phyloP scores from a whole-genome alignment of 805 yeast species.

The Tetrapisispora phaffii region DNA sequence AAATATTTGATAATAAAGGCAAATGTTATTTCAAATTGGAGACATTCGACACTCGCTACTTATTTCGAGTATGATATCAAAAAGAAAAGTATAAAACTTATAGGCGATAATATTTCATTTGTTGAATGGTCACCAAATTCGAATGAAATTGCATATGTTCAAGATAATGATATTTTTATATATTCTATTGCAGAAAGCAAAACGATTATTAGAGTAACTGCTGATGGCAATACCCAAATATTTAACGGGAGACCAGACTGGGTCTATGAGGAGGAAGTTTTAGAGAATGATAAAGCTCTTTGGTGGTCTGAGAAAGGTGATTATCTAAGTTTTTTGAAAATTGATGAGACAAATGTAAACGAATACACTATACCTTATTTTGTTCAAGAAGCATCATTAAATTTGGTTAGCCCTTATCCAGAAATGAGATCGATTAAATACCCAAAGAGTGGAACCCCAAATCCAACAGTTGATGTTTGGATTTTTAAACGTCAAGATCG shows the following conservation, averaged over 20 bases:
- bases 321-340: slow-evolving; percentile 51
- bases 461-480: slow-evolving; percentile 54
- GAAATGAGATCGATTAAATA: slow-evolving; percentile 53
- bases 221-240: slow-evolving; percentile 58
- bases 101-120: slow-evolving; percentile 31
- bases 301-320: slow-evolving; percentile 84
- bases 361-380: slow-evolving; percentile 67
- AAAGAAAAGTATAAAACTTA: slow-evolving; percentile 17
- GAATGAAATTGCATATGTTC: slow-evolving; percentile 51
- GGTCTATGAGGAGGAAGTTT: slow-evolving; percentile 90
- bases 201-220: slow-evolving; percentile 42
- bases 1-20: slow-evolving; percentile 49
- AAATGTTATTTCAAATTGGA: slow-evolving; percentile 49
- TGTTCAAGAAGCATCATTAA: slow-evolving; percentile 36
- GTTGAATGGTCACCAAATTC: slow-evolving; percentile 75
- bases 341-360: slow-evolving; percentile 67
- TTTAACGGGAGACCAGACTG: slow-evolving; percentile 90
- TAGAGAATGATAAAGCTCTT: slow-evolving; percentile 55
- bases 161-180: slow-evolving; percentile 59
- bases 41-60: slow-evolving; percentile 39
- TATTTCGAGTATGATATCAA: slow-evolving; percentile 35
- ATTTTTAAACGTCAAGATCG: slow-evolving; percentile 33
- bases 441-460: slow-evolving; percentile 75
- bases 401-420: slow-evolving; percentile 46
- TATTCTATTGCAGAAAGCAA: slow-evolving; percentile 29